phyloP scores from a whole-genome alignment of 495 filamentous ascomycete species.

The Hyaloscypha bicolor region DNA sequence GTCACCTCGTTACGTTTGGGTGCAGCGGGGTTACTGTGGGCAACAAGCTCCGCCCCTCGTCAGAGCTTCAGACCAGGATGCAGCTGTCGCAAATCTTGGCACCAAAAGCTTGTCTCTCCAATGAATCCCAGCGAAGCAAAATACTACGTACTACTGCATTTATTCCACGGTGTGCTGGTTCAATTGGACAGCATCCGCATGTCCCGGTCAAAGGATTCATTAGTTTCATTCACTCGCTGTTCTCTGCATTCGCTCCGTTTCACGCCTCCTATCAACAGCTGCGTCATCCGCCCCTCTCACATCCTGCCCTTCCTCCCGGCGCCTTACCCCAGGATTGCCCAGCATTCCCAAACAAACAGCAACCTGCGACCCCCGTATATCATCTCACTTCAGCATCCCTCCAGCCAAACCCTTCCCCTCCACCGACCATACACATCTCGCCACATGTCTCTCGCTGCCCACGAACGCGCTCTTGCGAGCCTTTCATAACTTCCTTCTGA shows the following conservation, averaged over 20 bases:
- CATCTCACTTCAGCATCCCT: neutral
- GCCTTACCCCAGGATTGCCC: neutral
- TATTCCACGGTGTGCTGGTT: neutral
- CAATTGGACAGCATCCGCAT: slow-evolving; percentile 14
- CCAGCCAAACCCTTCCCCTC: neutral
- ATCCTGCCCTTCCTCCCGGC: neutral
- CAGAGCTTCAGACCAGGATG: slow-evolving; percentile 5
- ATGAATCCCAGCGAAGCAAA: neutral
- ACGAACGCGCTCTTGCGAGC: neutral
- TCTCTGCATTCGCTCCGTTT: neutral
- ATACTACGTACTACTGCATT: no score
- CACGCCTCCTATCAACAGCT: neutral
- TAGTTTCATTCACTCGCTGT: neutral
- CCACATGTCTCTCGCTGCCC: neutral
- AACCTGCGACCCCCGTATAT: neutral
- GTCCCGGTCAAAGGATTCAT: neutral
- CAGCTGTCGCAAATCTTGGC: slow-evolving; percentile 29
- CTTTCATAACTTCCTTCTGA: neutral
- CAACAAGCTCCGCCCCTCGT: slow-evolving; percentile 8
- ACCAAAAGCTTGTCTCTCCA: slow-evolving; percentile 27
- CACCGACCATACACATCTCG: neutral
- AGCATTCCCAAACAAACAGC: neutral
- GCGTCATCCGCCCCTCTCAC: slow-evolving; percentile 11
- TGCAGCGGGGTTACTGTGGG: neutral
- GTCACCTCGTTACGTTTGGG: neutral